Percentiles rank a stretch among this genome's conserved stretches.
These are phyloP conservation scores for Corynespora cassiicola DNA, from an alignment of 2,329 filamentous ascomycete genomes.

Conservation along the genomic window DNA sequence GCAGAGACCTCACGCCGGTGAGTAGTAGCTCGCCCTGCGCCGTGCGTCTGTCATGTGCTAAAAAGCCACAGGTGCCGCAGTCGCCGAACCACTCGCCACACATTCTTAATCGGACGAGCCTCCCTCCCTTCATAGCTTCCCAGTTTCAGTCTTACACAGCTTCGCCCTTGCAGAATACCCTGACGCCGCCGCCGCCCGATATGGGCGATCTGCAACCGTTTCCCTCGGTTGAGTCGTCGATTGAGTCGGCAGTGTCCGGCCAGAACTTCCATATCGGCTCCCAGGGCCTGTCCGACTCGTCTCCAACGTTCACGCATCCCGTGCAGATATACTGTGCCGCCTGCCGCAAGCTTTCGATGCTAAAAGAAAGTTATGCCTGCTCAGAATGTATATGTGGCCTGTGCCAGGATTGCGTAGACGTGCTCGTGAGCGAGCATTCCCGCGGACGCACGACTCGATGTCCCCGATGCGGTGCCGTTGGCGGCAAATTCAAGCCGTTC, in stretches of 20 bases:
- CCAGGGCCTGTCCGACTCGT: constrained; percentile 62
- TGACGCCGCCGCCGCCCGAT: constrained; percentile 75
- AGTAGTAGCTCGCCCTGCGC: constrained; percentile 47
- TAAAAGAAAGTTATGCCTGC: constrained; percentile 89
- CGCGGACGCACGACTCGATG: constrained; percentile 74
- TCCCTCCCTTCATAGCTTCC: constrained; percentile 62
- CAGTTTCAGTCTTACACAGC: constrained; percentile 77
- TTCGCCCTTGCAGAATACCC: constrained; percentile 86
- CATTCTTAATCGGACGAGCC: constrained; percentile 62
- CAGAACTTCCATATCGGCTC: constrained; percentile 67
- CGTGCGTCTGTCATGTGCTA: too few species aligned
- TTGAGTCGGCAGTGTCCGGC: constrained; percentile 73
- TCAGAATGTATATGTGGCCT: constrained; percentile 96
- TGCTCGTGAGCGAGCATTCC: constrained; percentile 75
- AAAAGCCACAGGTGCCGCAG: constrained; percentile 52
- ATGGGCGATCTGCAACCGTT: constrained; percentile 70
- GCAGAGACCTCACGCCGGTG: constrained; percentile 85
- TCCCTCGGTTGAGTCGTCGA: constrained; percentile 85
- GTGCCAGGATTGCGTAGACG: constrained; percentile 85
- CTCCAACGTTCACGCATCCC: constrained; percentile 58
- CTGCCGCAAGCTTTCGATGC: constrained; percentile 76
- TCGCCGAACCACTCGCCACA: constrained; percentile 60
- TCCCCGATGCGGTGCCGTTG: constrained; percentile 79
- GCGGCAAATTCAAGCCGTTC: constrained; percentile 83
- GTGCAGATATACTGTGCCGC: constrained; percentile 93